Percentiles rank a stretch among this genome's conserved stretches.
These are phyloP conservation scores for Solanum chmielewskii DNA, from an alignment of 257 asterid species.

Conservation along the genomic window DNA sequence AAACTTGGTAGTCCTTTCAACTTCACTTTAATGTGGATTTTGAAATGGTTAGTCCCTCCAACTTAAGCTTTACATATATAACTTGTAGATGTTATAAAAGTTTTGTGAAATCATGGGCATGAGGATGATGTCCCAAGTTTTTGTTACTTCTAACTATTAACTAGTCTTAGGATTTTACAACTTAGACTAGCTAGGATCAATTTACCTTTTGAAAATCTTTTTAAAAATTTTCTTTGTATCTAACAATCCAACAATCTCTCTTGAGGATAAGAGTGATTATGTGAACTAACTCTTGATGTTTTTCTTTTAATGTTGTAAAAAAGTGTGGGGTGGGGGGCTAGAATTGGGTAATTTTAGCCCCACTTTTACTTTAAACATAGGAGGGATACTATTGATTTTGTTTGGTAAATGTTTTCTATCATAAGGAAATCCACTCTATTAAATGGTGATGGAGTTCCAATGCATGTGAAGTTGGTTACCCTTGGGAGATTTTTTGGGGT, in stretches of 20 bases:
- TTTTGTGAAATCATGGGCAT: constrained; percentile 29
- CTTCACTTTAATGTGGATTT: constrained; percentile 19
- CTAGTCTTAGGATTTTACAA: constrained; percentile 48
- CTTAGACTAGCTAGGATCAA: constrained; percentile 46
- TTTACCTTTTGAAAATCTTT: neutral
- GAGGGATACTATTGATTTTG: neutral
- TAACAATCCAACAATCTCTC: neutral
- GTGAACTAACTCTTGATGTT: neutral
- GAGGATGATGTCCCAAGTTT: constrained; percentile 31
- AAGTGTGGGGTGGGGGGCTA: neutral
- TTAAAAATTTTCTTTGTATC: constrained; percentile 2
- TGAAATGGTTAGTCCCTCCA: constrained; percentile 23
- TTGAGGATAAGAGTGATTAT: neutral
- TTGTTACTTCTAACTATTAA: constrained; percentile 9
- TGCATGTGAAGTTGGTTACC: constrained; percentile 47
- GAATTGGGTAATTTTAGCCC: neutral
- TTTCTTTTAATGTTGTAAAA: neutral
- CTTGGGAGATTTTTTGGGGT: constrained; percentile 44
- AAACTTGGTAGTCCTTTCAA: constrained; percentile 8
- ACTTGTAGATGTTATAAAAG: constrained; percentile 11
- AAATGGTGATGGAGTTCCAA: constrained; percentile 46
- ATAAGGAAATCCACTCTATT: constrained; percentile 47
- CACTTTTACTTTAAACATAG: neutral
- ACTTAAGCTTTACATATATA: neutral
- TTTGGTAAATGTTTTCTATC: neutral